These are phyloP conservation scores for Rhytidhysteron rufulum DNA, from an alignment of 2,329 filamentous ascomycete genomes.

Conservation along the genomic window DNA sequence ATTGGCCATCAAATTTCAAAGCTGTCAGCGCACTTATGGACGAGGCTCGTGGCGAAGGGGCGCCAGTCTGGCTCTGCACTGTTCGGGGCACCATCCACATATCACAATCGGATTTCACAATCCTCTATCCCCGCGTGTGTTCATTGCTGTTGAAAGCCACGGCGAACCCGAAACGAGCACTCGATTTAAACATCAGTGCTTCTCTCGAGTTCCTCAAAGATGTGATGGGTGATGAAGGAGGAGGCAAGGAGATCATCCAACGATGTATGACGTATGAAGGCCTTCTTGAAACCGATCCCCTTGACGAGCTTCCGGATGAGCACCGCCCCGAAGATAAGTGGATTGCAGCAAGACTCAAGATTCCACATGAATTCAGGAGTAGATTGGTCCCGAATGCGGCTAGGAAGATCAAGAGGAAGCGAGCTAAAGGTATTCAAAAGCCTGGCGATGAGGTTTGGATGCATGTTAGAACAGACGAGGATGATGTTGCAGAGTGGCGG, in stretches of 20 bases:
- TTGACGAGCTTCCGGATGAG: constrained; percentile 49
- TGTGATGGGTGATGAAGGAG: constrained; percentile 37
- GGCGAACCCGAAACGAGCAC: constrained; percentile 59
- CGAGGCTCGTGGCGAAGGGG: constrained; percentile 50
- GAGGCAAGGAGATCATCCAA: constrained; percentile 43
- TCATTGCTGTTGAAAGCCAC: constrained; percentile 59
- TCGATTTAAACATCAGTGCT: constrained; percentile 61
- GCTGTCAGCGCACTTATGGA: constrained; percentile 54
- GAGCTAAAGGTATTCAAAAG: constrained; percentile 35
- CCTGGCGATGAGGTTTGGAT: constrained; percentile 53
- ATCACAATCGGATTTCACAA: constrained; percentile 62
- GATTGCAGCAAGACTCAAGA: constrained; percentile 55
- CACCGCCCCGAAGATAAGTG: constrained; percentile 57
- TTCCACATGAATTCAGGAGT: constrained; percentile 55
- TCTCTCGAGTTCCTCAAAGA: constrained; percentile 60
- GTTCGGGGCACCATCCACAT: constrained; percentile 61
- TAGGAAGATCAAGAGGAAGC: constrained; percentile 34
- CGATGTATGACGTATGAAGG: constrained; percentile 53
- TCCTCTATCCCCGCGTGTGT: constrained; percentile 59
- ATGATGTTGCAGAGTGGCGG: constrained; percentile 14
- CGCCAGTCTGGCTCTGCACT: constrained; percentile 45
- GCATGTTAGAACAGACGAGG: constrained; percentile 42
- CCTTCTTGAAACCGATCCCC: constrained; percentile 43
- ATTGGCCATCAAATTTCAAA: constrained; percentile 63
- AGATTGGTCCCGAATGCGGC: constrained; percentile 46